A percentile compares a stretch with the other conserved stretches of the same genome.
Conservation (phyloP, 306 rosid genomes). For the Gynostemma pentaphyllum region DNA sequence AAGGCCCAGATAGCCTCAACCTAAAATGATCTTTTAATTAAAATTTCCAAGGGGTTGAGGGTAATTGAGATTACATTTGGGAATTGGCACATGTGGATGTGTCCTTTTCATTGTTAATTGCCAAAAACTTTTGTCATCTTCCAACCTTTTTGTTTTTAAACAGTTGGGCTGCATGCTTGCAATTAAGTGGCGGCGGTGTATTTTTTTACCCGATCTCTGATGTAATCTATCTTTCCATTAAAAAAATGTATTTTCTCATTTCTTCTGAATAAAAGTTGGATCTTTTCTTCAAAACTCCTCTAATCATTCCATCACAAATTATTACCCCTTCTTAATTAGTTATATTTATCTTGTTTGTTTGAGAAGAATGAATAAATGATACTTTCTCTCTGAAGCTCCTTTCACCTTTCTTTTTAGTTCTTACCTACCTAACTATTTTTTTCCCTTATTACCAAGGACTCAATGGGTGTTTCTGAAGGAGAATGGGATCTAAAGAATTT, state of each 20-base stretch:
- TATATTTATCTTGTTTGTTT: slow-evolving; percentile 6
- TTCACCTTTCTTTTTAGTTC: slow-evolving; percentile 11
- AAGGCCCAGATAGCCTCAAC: not conserved
- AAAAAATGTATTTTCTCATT: no score
- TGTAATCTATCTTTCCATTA: no score
- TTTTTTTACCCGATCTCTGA: no score
- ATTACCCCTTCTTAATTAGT: not conserved
- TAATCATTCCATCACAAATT: not conserved
- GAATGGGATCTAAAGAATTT: slow-evolving; percentile 64
- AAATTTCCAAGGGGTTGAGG: not conserved
- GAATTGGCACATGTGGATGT: no score
- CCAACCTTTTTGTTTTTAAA: no score
- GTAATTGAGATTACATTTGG: no score
- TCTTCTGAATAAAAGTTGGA: not conserved
- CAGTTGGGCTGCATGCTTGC: no score
- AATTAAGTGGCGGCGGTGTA: no score
- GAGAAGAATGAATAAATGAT: not conserved
- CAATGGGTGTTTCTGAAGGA: slow-evolving; percentile 63
- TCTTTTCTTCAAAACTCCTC: not conserved
- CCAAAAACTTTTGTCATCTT: no score
- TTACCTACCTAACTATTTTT: slow-evolving; percentile 18
- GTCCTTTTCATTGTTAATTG: no score
- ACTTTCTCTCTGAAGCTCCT: not conserved
- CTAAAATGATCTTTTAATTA: not conserved
- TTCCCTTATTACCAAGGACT: slow-evolving; percentile 28